These are phyloP conservation scores for Sporothrix schenckii DNA, from an alignment of 2,329 filamentous ascomycete species.

Conservation along the genomic window DNA sequence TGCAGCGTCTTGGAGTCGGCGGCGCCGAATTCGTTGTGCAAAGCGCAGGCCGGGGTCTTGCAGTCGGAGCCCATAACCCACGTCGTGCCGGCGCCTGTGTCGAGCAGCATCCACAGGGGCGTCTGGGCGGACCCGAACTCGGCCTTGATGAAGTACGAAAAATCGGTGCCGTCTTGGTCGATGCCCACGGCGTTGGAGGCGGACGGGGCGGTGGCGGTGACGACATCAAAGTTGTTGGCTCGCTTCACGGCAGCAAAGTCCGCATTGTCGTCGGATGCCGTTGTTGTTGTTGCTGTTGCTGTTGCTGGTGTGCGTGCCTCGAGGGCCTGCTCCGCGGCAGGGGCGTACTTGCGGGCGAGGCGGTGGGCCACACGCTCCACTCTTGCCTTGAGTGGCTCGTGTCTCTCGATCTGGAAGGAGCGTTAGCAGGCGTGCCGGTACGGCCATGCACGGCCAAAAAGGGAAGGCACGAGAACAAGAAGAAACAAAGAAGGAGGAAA, in stretches of 20 bases:
- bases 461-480: background rate
- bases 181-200: conserved; percentile 57
- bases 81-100: conserved; percentile 70
- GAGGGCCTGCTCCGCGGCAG: conserved; percentile 33
- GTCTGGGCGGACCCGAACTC: conserved; percentile 59
- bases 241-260: conserved; percentile 41
- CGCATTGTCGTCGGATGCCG: conserved; percentile 19
- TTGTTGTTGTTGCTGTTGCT: background rate
- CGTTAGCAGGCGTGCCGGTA: background rate
- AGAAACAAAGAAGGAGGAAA: background rate
- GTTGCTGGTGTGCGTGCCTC: conserved; percentile 28
- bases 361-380: conserved; percentile 47
- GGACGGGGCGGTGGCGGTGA: conserved; percentile 51
- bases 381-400: conserved; percentile 43
- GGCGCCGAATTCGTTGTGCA: conserved; percentile 70
- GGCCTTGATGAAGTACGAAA: conserved; percentile 65
- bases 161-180: conserved; percentile 66
- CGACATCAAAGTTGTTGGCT: conserved; percentile 53
- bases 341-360: conserved; percentile 49
- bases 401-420: conserved; percentile 18
- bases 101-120: conserved; percentile 63
- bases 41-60: conserved; percentile 64
- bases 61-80: conserved; percentile 82
- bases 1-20: conserved; percentile 67
- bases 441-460: background rate